phyloP scores from a whole-genome alignment of 306 rosid species.

The Cercis canadensis region DNA sequence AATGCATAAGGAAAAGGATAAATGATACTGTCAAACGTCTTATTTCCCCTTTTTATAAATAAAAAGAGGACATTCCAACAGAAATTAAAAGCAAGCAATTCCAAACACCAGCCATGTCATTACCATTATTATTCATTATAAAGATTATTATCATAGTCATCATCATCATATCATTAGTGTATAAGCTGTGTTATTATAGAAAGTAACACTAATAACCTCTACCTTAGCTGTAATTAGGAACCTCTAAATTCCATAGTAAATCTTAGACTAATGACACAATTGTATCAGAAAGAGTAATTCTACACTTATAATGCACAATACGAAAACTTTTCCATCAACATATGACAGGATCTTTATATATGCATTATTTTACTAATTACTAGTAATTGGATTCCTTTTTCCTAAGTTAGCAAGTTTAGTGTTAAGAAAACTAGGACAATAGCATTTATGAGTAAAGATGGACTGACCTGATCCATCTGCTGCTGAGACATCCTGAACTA shows the following conservation, averaged over 20 bases:
- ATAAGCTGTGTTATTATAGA: neutral
- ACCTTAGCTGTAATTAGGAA: constrained; percentile 15
- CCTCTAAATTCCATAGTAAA: constrained; percentile 7
- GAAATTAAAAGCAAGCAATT: constrained; percentile 10
- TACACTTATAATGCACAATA: neutral
- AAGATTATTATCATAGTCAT: constrained; percentile 4
- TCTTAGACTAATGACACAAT: constrained; percentile 4
- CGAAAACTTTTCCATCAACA: constrained; percentile 8
- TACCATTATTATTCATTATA: constrained; percentile 6
- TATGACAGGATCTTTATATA: constrained; percentile 18
- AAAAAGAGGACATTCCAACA: constrained; percentile 26
- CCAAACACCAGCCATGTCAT: constrained; percentile 22
- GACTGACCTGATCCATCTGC: constrained; percentile 75
- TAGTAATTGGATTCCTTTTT: too few species aligned
- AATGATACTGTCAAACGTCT: constrained; percentile 21
- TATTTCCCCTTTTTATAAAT: constrained; percentile 8
- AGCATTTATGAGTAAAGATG: constrained; percentile 40
- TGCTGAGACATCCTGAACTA: constrained; percentile 78
- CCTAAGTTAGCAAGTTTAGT: constrained; percentile 30
- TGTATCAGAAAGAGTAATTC: constrained; percentile 10
- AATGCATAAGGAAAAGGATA: constrained; percentile 36
- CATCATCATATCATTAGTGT: constrained; percentile 26
- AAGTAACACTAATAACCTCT: constrained; percentile 21
- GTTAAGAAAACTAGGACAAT: constrained; percentile 25
- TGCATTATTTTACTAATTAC: constrained; percentile 20